These are phyloP conservation scores for Thermothielavioides terrestris DNA, from an alignment of 495 filamentous ascomycete genomes.

Conservation along the genomic window DNA sequence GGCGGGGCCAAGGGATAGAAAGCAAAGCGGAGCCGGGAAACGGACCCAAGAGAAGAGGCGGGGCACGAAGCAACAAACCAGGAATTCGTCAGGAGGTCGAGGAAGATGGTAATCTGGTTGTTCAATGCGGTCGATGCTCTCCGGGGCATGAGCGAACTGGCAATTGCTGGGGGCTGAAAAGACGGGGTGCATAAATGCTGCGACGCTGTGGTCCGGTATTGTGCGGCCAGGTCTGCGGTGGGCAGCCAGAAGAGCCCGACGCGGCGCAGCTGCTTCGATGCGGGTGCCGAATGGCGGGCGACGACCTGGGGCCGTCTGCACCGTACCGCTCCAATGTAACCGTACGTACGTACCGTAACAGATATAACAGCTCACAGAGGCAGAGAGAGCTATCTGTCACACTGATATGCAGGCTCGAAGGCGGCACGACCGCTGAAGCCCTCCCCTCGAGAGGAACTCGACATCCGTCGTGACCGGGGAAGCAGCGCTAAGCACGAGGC, in stretches of 20 bases:
- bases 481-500: no score
- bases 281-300: conserved; percentile 4
- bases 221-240: conserved; percentile 1
- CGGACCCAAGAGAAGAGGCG: neutral
- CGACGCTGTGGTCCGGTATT: neutral
- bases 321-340: neutral
- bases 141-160: neutral
- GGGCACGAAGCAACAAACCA: neutral
- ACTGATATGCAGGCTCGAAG: neutral
- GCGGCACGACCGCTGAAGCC: neutral
- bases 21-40: neutral
- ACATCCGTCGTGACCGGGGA: neutral
- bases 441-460: neutral
- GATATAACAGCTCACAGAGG: neutral
- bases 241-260: neutral
- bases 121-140: neutral
- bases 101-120: neutral
- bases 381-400: no score
- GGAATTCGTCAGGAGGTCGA: neutral
- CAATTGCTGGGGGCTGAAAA: conserved; percentile 4
- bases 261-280: conserved; percentile 1
- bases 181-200: neutral
- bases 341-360: neutral
- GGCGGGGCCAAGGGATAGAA: conserved; percentile 3
- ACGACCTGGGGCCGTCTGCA: neutral